Base-by-base conservation (phyloP, 495 filamentous ascomycete genomes). In the Penicillium chermesinum region DNA sequence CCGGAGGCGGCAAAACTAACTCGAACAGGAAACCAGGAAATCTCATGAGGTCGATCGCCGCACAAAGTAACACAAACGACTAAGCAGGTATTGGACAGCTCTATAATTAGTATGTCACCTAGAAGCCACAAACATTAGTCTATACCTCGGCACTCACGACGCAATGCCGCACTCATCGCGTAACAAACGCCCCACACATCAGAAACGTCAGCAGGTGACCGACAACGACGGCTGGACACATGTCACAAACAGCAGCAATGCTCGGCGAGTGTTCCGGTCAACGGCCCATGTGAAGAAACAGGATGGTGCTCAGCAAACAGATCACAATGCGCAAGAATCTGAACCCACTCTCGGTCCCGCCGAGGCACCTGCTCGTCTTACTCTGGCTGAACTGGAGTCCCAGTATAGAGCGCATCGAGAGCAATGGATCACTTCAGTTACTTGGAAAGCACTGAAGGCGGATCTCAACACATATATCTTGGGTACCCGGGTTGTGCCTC, bases 171-270 rank as follows among this genome's bases (percentile, higher is more conserved):
- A 75, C 55, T 73, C 59, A 20, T 65, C 66, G n/a, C 72, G 71
- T 32, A 2, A 12, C 48, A 73, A 70, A 38, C 60, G 50, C 17
- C 39, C 52, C 43, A 53, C 51, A 20, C 40, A 37, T 20, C 60
- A 66, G 41, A 80, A 81, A 55, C 65, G 70, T 22, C 59, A 67
- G 41, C 49, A 74, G 63, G 52, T 80, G 43, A 72, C 68, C 37
- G 74, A 73, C 57, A 49, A 65, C 21, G 63, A 74, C 27, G 78
- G 79, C 65, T 82, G 79, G 79, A 78, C 77, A 22, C 78, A 81
- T 58, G 69, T 82, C 52, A 63, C 70, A 36, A 69, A 58, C 19
- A 58, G 57, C 12, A 52, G 54, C 48, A 61, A 54, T 38, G 60
- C 61, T 37, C 55, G 54, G 17, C 58, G 61, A 19, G 51, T 46